These are phyloP conservation scores for Tolypocladium amazonense DNA, from an alignment of 2,329 filamentous ascomycete genomes.

Conservation along the genomic window DNA sequence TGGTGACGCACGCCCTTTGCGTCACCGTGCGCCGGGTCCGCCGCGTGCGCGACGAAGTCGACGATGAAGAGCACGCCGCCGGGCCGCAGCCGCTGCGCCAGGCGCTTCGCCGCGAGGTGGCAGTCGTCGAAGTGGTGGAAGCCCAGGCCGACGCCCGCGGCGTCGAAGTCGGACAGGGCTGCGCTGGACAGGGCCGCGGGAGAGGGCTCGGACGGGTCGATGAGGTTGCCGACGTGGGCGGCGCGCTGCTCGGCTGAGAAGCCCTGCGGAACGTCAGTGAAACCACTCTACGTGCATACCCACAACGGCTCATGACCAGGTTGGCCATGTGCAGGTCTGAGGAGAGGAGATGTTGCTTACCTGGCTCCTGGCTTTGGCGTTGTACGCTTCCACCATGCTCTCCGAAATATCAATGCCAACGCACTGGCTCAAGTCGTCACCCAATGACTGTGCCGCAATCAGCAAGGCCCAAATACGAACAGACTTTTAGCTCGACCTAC, in stretches of 20 bases:
- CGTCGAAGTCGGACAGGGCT: conserved; percentile 60
- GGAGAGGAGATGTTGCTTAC: conserved; percentile 17
- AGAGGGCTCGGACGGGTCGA: conserved; percentile 31
- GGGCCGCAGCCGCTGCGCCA: conserved; percentile 51
- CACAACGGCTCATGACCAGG: not conserved
- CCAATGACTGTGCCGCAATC: conserved; percentile 10
- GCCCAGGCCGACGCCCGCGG: conserved; percentile 50
- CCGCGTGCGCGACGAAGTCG: conserved; percentile 52
- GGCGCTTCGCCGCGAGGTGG: conserved; percentile 42
- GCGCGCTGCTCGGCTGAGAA: conserved; percentile 40
- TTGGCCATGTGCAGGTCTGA: not conserved
- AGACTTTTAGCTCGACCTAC: conserved; percentile 26
- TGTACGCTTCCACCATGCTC: conserved; percentile 61
- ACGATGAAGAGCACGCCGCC: conserved; percentile 59
- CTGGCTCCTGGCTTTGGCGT: conserved; percentile 45
- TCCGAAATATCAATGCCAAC: conserved; percentile 61
- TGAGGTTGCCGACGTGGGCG: conserved; percentile 48
- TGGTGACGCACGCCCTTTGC: conserved; percentile 49
- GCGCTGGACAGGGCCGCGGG: conserved; percentile 46
- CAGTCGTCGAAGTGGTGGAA: conserved; percentile 62
- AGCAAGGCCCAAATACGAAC: no score
- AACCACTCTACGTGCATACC: not conserved
- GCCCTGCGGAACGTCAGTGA: conserved; percentile 23
- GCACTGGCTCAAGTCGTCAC: conserved; percentile 34
- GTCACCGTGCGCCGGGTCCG: conserved; percentile 11